Evolutionary conservation across 2,329 filamentous ascomycete species (phyloP), one percentile per base, ranked within the genome.

Genomic region (Penicillium frequentans): DNA sequence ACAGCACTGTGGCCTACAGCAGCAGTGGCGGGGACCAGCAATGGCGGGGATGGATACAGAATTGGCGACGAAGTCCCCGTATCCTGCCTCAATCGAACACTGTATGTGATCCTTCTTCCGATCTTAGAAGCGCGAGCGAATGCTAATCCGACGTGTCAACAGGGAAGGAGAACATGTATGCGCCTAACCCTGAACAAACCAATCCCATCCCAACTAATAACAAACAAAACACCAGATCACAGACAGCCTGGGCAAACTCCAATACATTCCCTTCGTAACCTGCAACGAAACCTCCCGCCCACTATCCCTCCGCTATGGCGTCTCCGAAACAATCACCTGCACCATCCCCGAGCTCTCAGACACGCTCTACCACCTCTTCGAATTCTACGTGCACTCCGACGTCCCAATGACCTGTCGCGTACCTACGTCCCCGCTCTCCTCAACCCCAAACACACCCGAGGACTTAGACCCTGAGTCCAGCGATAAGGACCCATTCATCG

Each of bases 371-470:
- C 84, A 86, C 64, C 68, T 84, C 24, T 62, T 83, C 43, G 72
- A 98, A 79, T 98, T 97, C 83, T 98, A 98, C 82, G 88, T 98
- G 74, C 95, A 98, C 82, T 92, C 90, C 79, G 95, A 99, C 77
- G 93, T 92, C 19, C 95, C 95, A 10, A 82, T 98, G 49, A 87
- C 91, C 54, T 99, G 95, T 76, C 93, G 95, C 52, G 85, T 98
- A 14, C 91, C 93, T 27, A 86, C 91, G 0, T 87, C 89, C 8
- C 93, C 93, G 0, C 76, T 85, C 1, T 70, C 76, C 55, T 68
- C 59, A 27, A 55, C 63, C 16, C 52, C 55, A 19, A 57, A 50
- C 39, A 42, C 56, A 16, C 49, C 52, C 16, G 73, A 68, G 16
- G 68, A 73, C 10, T n/a, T 43, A 10, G 70, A 77, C 10, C 68